Conservation (phyloP, 805 yeast species). For the Lachancea fermentati region DNA sequence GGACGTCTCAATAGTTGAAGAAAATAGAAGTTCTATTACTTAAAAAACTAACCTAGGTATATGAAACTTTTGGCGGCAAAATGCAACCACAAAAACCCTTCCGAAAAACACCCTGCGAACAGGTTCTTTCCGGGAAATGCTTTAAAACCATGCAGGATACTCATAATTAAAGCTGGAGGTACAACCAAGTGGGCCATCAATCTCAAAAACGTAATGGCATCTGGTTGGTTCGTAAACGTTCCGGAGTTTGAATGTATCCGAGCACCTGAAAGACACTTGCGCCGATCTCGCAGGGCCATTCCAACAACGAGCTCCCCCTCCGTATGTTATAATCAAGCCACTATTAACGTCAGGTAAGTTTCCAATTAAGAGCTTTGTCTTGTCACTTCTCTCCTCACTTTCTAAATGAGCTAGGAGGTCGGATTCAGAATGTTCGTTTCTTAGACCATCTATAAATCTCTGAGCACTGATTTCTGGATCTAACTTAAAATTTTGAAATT, state of each 20-base stretch:
- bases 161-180: constrained; percentile 13
- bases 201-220: constrained; percentile 64
- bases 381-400: constrained; percentile 14
- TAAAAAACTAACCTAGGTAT: too few species aligned
- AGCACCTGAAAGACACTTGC: constrained; percentile 60
- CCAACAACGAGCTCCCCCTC: constrained; percentile 81
- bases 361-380: constrained; percentile 18
- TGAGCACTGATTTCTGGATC: constrained; percentile 15
- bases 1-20: neutral
- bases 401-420: constrained; percentile 23
- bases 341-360: constrained; percentile 31
- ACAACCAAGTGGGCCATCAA: constrained; percentile 40
- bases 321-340: constrained; percentile 38
- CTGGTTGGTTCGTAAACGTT: constrained; percentile 82
- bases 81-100: neutral
- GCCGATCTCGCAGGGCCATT: constrained; percentile 85
- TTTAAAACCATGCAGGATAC: constrained; percentile 9
- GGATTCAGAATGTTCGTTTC: constrained; percentile 18
- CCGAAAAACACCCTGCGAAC: neutral
- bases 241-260: constrained; percentile 38
- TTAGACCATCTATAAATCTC: constrained; percentile 21
- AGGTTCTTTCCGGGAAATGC: too few species aligned
- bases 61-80: neutral
- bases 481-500: constrained; percentile 10
- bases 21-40: too few species aligned